These are phyloP conservation scores for Nicotiana undulata DNA, from an alignment of 257 asterid genomes.

Conservation along the genomic window DNA sequence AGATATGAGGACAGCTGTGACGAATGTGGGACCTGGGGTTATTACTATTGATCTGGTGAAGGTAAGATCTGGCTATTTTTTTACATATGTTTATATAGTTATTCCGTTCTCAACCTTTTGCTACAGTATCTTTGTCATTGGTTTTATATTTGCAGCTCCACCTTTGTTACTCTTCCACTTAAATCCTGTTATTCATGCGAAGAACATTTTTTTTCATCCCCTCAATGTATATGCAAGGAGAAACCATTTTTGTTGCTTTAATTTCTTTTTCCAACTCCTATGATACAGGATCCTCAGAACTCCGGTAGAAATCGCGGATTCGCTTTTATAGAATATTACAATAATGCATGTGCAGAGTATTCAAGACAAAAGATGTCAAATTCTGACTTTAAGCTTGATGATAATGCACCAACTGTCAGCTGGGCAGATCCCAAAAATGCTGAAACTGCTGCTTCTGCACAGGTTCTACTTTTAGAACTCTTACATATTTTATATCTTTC, in stretches of 20 bases:
- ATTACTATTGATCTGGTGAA: conserved; percentile 67
- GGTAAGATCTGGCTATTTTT: conserved; percentile 32
- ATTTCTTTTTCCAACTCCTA: not conserved
- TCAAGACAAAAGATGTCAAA: conserved; percentile 81
- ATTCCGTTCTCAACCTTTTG: conserved; percentile 3
- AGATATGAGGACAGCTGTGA: conserved; percentile 67
- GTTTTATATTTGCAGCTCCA: not conserved
- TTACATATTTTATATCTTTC: not conserved
- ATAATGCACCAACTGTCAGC: conserved; percentile 92
- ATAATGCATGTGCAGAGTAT: conserved; percentile 97
- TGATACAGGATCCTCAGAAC: conserved; percentile 67
- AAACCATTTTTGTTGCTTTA: not conserved
- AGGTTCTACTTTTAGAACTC: conserved; percentile 34
- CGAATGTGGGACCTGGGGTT: conserved; percentile 80
- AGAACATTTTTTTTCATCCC: not conserved
- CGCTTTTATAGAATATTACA: conserved; percentile 83
- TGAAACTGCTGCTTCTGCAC: conserved; percentile 70
- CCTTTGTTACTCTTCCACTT: not conserved
- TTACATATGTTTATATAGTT: not conserved
- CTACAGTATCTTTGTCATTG: not conserved
- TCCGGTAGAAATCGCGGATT: conserved; percentile 87
- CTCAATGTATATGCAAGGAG: not conserved
- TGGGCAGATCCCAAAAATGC: conserved; percentile 96
- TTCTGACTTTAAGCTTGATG: conserved; percentile 80
- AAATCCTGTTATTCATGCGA: not conserved